Conservation (phyloP, 495 filamentous ascomycete genomes). For the Hypoxylon trugodes region DNA sequence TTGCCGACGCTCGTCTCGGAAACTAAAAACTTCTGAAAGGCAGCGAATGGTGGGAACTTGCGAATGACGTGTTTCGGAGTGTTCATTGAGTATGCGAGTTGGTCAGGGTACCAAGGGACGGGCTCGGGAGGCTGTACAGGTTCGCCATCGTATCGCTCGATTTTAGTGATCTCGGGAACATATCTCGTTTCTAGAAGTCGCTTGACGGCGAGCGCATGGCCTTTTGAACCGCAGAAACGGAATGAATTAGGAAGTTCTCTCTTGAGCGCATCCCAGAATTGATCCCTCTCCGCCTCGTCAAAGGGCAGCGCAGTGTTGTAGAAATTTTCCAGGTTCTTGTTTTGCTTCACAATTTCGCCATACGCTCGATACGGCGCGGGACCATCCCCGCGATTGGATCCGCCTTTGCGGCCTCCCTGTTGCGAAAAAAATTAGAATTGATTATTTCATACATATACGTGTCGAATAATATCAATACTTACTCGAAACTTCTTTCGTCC, state of each 20-base stretch:
- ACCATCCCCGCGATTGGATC: constrained; percentile 30
- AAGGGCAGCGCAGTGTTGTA: constrained; percentile 81
- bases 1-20: constrained; percentile 97
- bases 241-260: constrained; percentile 94
- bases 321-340: constrained; percentile 80
- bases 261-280: constrained; percentile 83
- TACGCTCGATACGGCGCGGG: constrained; percentile 55
- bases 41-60: constrained; percentile 88
- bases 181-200: constrained; percentile 84
- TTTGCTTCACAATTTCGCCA: constrained; percentile 70
- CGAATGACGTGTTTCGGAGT: constrained; percentile 93
- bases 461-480: constrained; percentile 2
- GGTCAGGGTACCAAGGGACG: constrained; percentile 91
- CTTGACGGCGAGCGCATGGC: constrained; percentile 88
- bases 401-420: constrained; percentile 44
- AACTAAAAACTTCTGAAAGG: constrained; percentile 98
- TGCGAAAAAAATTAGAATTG: constrained; percentile 17
- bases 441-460: background rate
- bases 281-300: constrained; percentile 72
- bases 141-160: constrained; percentile 76
- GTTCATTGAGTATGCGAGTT: constrained; percentile 94
- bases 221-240: constrained; percentile 92
- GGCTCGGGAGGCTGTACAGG: constrained; percentile 79
- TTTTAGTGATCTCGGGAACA: constrained; percentile 85
- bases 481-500: constrained; percentile 43